Evolutionary conservation across 352 stramenopile species (phyloP).

Genomic region (Saprolegnia parasitica): DNA sequence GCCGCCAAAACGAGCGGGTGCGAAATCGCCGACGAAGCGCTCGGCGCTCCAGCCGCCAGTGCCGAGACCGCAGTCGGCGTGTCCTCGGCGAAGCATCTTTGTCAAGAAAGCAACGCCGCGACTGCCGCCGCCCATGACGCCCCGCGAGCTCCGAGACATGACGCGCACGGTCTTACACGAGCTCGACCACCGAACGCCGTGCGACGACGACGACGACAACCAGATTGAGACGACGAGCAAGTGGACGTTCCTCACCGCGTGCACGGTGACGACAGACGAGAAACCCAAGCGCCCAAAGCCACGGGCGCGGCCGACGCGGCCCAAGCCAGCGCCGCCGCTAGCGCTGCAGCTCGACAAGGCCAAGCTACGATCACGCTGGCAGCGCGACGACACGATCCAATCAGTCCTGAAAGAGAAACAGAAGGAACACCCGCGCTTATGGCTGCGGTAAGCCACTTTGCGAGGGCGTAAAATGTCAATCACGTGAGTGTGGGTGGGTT

Average conservation of each 20-base stretch:
- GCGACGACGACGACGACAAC: not conserved
- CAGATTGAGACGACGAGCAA: not conserved
- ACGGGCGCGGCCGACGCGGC: not conserved
- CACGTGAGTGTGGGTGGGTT: too few relatives aligned
- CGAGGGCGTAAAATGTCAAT: not conserved
- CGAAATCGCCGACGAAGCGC: not conserved
- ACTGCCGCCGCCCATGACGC: slow-evolving; percentile 8
- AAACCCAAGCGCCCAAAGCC: not conserved
- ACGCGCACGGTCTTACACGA: not conserved
- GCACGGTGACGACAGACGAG: not conserved
- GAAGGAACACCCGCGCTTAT: not conserved
- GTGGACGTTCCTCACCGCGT: slow-evolving; percentile 2
- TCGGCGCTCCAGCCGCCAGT: not conserved
- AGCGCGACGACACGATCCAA: not conserved
- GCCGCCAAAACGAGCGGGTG: not conserved
- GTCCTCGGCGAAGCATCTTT: not conserved
- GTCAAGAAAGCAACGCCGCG: not conserved
- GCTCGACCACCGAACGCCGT: not conserved
- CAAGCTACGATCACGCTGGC: slow-evolving; percentile 3
- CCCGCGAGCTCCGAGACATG: not conserved
- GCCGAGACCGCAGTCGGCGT: slow-evolving; percentile 6
- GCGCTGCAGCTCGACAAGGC: not conserved
- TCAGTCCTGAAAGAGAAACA: slow-evolving; percentile 24
- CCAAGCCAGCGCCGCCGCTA: not conserved
- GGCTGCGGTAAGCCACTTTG: not conserved